Percentiles rank a stretch among this genome's conserved stretches.
These are phyloP conservation scores for Basidiobolus meristosporus DNA, from an alignment of 371 early-diverging fungal species.

Conservation along the genomic window DNA sequence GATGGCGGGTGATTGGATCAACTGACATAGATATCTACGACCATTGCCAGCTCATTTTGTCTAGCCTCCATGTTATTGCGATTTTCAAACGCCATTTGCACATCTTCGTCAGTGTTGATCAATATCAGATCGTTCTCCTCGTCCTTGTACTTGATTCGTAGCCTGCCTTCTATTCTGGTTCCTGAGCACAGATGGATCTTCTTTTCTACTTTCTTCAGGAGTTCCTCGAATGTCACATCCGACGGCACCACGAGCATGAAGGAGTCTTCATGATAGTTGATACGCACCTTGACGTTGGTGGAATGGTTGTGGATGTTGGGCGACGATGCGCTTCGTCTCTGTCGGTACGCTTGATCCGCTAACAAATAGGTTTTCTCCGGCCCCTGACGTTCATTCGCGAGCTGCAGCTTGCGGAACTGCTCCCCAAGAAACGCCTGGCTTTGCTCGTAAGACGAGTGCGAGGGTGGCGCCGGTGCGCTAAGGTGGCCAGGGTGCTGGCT, in stretches of 20 bases:
- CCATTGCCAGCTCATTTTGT: no score
- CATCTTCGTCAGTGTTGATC: conserved; percentile 79
- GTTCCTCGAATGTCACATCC: conserved; percentile 47
- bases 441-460: not conserved
- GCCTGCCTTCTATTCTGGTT: conserved; percentile 12
- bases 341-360: no score
- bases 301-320: conserved; percentile 5
- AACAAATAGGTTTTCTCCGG: not conserved
- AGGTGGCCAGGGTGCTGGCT: no score
- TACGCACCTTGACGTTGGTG: conserved; percentile 47
- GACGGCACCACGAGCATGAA: conserved; percentile 66
- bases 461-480: not conserved
- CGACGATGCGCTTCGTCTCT: not conserved
- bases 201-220: conserved; percentile 61
- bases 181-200: conserved; percentile 70
- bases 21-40: no score
- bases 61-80: conserved; percentile 5
- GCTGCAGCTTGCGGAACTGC: not conserved
- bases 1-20: no score
- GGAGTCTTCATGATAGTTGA: conserved; percentile 67
- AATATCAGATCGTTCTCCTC: conserved; percentile 80
- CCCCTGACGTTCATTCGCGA: not conserved
- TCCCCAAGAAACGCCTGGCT: not conserved
- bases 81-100: conserved; percentile 77
- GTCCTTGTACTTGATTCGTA: conserved; percentile 74